phyloP scores from a whole-genome alignment of 2,329 filamentous ascomycete genomes.

The Remersonia thermophila region DNA sequence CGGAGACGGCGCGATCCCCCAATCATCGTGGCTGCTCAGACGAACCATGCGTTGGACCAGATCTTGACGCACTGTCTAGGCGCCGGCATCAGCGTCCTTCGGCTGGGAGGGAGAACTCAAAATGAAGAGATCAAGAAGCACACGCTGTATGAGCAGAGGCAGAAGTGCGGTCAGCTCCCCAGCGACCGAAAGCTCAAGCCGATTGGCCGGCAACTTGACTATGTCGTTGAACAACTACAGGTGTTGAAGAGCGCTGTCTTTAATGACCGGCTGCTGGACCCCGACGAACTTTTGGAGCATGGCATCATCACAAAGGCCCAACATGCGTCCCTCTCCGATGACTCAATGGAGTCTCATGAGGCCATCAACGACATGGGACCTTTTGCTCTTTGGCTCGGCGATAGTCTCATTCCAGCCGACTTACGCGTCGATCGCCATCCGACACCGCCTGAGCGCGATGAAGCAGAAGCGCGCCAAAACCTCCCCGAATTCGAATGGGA shows the following conservation, averaged over 20 bases:
- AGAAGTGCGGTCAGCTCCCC: slow-evolving; percentile 12
- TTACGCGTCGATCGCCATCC: slow-evolving; percentile 18
- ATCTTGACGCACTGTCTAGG: slow-evolving; percentile 51
- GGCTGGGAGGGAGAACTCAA: slow-evolving; percentile 54
- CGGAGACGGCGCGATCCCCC: slow-evolving; percentile 41
- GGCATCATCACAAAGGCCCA: slow-evolving; percentile 52
- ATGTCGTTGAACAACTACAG: slow-evolving; percentile 26
- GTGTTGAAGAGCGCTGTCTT: slow-evolving; percentile 29
- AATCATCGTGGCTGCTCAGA: slow-evolving; percentile 72
- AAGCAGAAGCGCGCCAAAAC: slow-evolving; percentile 7
- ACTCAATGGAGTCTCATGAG: slow-evolving; percentile 23
- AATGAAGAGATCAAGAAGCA: slow-evolving; percentile 52
- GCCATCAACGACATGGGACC: slow-evolving; percentile 12
- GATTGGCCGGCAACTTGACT: slow-evolving; percentile 20
- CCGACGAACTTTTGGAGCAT: slow-evolving; percentile 38
- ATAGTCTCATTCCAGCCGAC: slow-evolving; percentile 32
- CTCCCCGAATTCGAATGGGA: slow-evolving; percentile 42
- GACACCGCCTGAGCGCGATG: slow-evolving; percentile 31
- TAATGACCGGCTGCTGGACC: slow-evolving; percentile 35
- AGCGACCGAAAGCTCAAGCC: slow-evolving; percentile 16
- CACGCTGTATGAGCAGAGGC: slow-evolving; percentile 52
- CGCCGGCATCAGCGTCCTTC: slow-evolving; percentile 42
- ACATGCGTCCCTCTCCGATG: slow-evolving; percentile 45
- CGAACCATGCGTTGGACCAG: slow-evolving; percentile 84
- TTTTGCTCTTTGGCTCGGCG: slow-evolving; percentile 36